A percentile compares a stretch with the other conserved stretches of the same genome.
Conservation (phyloP, 495 filamentous ascomycete genomes). For the Letharia lupina region DNA sequence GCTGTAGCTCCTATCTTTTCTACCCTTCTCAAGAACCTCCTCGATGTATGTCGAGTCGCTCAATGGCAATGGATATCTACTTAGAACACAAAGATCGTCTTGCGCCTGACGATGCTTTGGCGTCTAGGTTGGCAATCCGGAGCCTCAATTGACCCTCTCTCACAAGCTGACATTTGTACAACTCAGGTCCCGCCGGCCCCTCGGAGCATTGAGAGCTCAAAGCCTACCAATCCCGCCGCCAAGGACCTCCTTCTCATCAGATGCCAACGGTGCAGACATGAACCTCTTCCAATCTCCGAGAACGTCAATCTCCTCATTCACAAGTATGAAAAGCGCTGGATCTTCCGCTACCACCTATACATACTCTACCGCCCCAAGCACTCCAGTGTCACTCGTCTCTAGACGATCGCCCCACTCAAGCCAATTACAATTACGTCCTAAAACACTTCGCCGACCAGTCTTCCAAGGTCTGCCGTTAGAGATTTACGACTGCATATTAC, state of each 20-base stretch:
- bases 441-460: slow-evolving; percentile 22
- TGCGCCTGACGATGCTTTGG: slow-evolving; percentile 8
- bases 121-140: neutral
- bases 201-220: slow-evolving; percentile 17
- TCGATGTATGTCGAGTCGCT: neutral
- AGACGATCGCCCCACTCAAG: neutral
- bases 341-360: slow-evolving; percentile 11
- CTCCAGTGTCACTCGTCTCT: slow-evolving; percentile 7
- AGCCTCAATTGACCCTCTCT: slow-evolving; percentile 1
- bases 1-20: neutral
- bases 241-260: slow-evolving; percentile 15
- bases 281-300: slow-evolving; percentile 3
- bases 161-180: neutral
- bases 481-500: slow-evolving; percentile 49
- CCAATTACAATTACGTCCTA: slow-evolving; percentile 6
- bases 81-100: slow-evolving; percentile 12
- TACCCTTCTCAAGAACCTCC: neutral
- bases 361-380: slow-evolving; percentile 11
- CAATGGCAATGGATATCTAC: neutral
- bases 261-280: slow-evolving; percentile 8
- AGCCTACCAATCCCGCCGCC: slow-evolving; percentile 17
- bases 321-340: slow-evolving; percentile 5
- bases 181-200: slow-evolving; percentile 15
- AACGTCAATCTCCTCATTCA: slow-evolving; percentile 15
- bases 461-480: slow-evolving; percentile 48